Evolutionary conservation across 1,284 basidiomycete species (phyloP).

Genomic region (Fomitopsis betulina): DNA sequence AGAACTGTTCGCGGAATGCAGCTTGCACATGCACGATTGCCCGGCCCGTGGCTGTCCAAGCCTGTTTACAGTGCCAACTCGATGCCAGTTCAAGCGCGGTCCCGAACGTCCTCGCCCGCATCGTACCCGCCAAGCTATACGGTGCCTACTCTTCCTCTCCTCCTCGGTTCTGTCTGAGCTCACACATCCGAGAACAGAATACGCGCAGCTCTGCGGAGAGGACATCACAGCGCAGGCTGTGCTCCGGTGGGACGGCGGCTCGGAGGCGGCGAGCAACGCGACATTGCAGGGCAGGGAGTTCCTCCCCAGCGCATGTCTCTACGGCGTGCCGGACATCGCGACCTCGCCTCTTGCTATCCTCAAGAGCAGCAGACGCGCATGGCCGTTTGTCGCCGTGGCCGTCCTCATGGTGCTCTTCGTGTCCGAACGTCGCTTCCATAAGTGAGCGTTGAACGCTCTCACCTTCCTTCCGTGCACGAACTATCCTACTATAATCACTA

Average conservation of each 20-base stretch:
- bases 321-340: not conserved
- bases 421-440: not conserved
- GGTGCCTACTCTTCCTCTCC: not conserved
- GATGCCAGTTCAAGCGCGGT: not conserved
- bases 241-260: not conserved
- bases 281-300: not conserved
- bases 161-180: not conserved
- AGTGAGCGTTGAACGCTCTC: not conserved
- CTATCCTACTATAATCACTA: too few relatives aligned
- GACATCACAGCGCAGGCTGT: not conserved
- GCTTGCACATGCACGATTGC: not conserved
- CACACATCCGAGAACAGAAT: not conserved
- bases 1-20: not conserved
- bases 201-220: not conserved
- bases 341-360: not conserved
- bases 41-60: not conserved
- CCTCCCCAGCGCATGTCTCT: not conserved
- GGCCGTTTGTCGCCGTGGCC: not conserved
- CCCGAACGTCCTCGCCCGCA: not conserved
- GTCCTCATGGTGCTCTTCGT: not conserved
- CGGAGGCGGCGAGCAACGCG: not conserved
- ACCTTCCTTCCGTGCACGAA: too few relatives aligned
- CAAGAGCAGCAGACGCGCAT: not conserved
- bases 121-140: not conserved
- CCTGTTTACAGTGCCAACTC: not conserved